Percentiles rank a stretch among this genome's conserved stretches.
phyloP scores from a whole-genome alignment of 345 rosid species.

The Populus deltoides region DNA sequence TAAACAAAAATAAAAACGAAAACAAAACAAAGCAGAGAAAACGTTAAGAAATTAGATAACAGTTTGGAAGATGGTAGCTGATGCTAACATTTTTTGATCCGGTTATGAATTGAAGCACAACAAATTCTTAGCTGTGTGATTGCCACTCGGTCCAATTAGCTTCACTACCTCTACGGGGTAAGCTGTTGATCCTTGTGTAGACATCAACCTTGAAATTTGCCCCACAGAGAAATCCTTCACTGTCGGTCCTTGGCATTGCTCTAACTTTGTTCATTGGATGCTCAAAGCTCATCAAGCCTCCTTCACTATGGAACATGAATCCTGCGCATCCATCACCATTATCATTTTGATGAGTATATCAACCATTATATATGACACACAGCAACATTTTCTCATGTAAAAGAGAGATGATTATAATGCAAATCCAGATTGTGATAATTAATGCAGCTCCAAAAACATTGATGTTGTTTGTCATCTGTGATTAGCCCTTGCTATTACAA shows the following conservation, averaged over 20 bases:
- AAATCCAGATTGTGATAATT: not conserved
- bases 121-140: not conserved
- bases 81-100: not conserved
- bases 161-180: slow-evolving; percentile 46
- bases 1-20: too few species aligned
- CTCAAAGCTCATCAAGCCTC: slow-evolving; percentile 47
- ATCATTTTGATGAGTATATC: not conserved
- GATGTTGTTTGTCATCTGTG: not conserved
- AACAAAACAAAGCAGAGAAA: not conserved
- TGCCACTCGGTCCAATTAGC: slow-evolving; percentile 45
- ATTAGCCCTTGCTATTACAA: not conserved
- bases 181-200: slow-evolving; percentile 38
- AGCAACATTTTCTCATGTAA: too few species aligned
- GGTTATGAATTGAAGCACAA: not conserved
- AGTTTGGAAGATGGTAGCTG: not conserved
- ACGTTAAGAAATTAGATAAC: not conserved
- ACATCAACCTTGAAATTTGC: slow-evolving; percentile 46
- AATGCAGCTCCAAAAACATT: not conserved
- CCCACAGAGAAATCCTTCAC: slow-evolving; percentile 37
- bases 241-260: slow-evolving; percentile 38
- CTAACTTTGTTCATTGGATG: slow-evolving; percentile 48
- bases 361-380: not conserved
- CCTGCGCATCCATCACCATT: slow-evolving; percentile 7
- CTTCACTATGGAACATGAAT: slow-evolving; percentile 33
- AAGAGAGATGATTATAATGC: not conserved